These are phyloP conservation scores for Lobosporangium transversale DNA, from an alignment of 192 early-diverging fungal genomes.

Conservation along the genomic window DNA sequence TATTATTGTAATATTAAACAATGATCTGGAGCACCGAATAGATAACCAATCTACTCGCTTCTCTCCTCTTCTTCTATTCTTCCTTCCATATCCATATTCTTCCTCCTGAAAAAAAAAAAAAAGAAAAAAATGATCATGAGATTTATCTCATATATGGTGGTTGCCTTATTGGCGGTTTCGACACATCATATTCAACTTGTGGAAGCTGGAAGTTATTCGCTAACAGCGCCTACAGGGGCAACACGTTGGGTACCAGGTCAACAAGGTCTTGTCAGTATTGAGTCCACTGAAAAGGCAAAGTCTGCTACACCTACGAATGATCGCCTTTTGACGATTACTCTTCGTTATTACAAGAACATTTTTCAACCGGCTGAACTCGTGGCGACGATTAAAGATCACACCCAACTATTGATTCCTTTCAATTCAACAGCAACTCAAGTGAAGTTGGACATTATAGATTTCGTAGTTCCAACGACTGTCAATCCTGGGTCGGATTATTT, in stretches of 20 bases:
- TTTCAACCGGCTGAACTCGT: not conserved
- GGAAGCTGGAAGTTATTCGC: constrained; percentile 6
- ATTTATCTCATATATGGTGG: no score
- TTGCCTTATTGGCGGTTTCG: no score
- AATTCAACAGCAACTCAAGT: not conserved
- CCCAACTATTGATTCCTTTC: constrained; percentile 24
- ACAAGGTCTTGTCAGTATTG: constrained; percentile 11
- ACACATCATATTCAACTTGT: not conserved
- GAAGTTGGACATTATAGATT: constrained; percentile 16
- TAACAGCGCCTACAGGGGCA: constrained; percentile 19
- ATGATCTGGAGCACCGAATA: no score
- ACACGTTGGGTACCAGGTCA: constrained; percentile 36
- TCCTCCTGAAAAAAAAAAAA: no score
- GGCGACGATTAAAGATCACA: constrained; percentile 18
- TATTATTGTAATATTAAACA: no score
- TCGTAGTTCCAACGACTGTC: constrained; percentile 20
- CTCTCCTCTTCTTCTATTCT: no score
- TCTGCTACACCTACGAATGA: constrained; percentile 7
- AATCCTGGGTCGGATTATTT: constrained; percentile 17
- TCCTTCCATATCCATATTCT: no score
- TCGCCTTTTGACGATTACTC: constrained; percentile 24
- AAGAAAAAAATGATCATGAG: no score
- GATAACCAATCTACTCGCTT: no score
- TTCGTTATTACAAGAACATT: not conserved
- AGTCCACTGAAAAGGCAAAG: constrained; percentile 17